These are phyloP conservation scores for Salvia hispanica DNA, from an alignment of 257 asterid species.

Conservation along the genomic window DNA sequence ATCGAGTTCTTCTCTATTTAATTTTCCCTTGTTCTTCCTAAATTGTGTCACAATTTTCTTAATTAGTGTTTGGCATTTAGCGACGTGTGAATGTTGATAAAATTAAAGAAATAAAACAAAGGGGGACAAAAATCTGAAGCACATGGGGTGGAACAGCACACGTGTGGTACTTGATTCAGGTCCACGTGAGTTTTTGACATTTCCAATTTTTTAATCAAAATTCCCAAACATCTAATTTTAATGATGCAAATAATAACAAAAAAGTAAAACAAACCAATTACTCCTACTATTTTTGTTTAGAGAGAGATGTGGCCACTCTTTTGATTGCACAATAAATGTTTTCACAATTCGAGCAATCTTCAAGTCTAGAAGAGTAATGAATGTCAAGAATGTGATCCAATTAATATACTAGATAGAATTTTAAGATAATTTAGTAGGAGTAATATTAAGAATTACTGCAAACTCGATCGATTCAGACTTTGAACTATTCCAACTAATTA, in stretches of 20 bases:
- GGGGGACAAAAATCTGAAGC: slow-evolving; percentile 44
- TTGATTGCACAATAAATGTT: slow-evolving; percentile 3
- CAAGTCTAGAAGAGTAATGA: not conserved
- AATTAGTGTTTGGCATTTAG: too few species aligned
- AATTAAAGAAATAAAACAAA: not conserved
- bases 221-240: slow-evolving; percentile 13
- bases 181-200: slow-evolving; percentile 41
- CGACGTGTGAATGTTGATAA: too few species aligned
- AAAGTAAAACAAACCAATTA: not conserved
- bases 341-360: not conserved
- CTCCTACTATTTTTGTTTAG: not conserved
- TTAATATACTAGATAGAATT: too few species aligned
- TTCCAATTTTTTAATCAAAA: slow-evolving; percentile 22
- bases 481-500: too few species aligned
- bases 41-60: too few species aligned
- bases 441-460: too few species aligned
- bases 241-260: not conserved
- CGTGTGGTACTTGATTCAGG: slow-evolving; percentile 59
- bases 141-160: slow-evolving; percentile 60
- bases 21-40: too few species aligned
- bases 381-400: too few species aligned
- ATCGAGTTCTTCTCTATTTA: too few species aligned
- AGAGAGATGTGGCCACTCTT: slow-evolving; percentile 9
- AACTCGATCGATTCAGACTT: too few species aligned
- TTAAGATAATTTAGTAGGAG: too few species aligned